Evolutionary conservation across 176 grass and related monocot genomes (phyloP).

Genomic region (Hsuehochloa calcarea): DNA sequence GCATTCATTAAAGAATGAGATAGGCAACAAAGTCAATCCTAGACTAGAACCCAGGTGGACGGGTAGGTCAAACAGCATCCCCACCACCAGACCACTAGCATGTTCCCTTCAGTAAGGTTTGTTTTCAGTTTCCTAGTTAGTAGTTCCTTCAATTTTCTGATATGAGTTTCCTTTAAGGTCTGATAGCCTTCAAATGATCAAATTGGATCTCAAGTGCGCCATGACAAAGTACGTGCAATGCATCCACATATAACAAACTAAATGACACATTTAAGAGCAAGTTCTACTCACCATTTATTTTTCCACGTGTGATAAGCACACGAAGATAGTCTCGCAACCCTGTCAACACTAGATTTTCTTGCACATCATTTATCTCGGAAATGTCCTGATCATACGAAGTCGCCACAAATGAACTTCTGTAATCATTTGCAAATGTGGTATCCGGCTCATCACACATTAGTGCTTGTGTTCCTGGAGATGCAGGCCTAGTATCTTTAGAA

Average conservation of each 20-base stretch:
- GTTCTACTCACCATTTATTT: constrained; percentile 53
- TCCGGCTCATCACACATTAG: constrained; percentile 69
- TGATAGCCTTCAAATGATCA: neutral
- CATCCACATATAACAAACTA: constrained; percentile 9
- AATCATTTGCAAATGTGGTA: constrained; percentile 47
- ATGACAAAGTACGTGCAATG: neutral
- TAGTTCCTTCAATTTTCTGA: neutral
- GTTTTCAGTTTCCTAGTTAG: neutral
- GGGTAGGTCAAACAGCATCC: neutral
- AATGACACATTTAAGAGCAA: neutral
- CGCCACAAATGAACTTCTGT: constrained; percentile 28
- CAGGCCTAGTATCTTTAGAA: constrained; percentile 40
- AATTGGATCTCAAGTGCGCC: neutral
- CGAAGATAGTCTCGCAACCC: constrained; percentile 53
- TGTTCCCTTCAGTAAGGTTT: neutral
- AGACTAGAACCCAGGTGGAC: neutral
- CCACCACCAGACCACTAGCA: neutral
- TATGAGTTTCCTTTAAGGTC: neutral
- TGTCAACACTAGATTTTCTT: constrained; percentile 57
- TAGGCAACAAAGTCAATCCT: neutral
- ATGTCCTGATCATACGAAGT: constrained; percentile 31
- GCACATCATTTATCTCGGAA: constrained; percentile 51
- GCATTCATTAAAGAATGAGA: neutral
- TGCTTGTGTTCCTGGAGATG: constrained; percentile 65
- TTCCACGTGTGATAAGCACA: constrained; percentile 45